Base-by-base conservation (phyloP, 352 stramenopile species). In the Phytophthora cactorum region DNA sequence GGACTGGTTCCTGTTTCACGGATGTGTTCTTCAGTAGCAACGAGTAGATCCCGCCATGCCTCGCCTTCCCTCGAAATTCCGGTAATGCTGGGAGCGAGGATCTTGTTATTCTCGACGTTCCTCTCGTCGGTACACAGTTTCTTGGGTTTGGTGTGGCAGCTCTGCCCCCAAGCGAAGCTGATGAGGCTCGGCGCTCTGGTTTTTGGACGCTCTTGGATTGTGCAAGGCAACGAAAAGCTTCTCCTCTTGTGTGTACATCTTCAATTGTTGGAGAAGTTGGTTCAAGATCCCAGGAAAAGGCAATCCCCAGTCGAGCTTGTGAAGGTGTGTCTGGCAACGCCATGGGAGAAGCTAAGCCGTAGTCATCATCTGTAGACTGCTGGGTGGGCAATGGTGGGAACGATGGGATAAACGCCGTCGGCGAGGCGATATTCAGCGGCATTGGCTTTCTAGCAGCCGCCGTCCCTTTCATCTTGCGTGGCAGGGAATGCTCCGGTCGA, bases 31-130 rank as follows among this genome's bases (percentile, higher is more conserved):
- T 89, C 25, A 94, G 69, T 43, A 94, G 56, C 38, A 94, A 59
- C 44, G 86, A 87, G 66, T 94, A 94, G 50, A 94, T 92, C 2
- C 86, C 86, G 11, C 86, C 86, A 45, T 94, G 86, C 14, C 84
- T 89, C 25, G 79, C 63, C 55, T 93, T 91, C 11, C 66, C 59
- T 60, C 83, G 80, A 5, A 74, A 59, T 31, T 84, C 78, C 1
- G 75, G 47, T 22, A 70, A 38, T 11, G 68, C 52, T 32, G 66
- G 52, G 5, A 73, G 52, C 5, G 60, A 58, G 29, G 67, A 63
- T 10, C 57, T 62, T 64, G 51, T 51, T 59, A 52, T 55, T 11
- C 59, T 53, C 22, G 62, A 51, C n/a, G 43, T 68, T 38, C 57
- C 39, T 55, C 57, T 59, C 2, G 49, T 43, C 32, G 67, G 55